Evolutionary conservation across 1,284 basidiomycete species (phyloP).

Genomic region (Trichosporon sp.): DNA sequence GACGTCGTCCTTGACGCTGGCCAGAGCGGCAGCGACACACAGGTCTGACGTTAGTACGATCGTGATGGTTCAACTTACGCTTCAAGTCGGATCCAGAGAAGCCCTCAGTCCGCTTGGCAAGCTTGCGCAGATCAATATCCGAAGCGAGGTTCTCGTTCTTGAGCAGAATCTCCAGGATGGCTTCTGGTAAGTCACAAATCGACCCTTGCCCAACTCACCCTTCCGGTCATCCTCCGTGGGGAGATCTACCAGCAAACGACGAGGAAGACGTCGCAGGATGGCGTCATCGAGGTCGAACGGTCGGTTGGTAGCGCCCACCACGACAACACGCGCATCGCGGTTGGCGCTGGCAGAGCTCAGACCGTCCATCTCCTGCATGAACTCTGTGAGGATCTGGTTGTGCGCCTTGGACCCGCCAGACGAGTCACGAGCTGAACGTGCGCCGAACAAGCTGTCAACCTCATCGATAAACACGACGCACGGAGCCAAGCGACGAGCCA

Average conservation of each 20-base stretch:
- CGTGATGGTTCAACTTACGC: constrained; percentile 55
- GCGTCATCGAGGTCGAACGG: constrained; percentile 50
- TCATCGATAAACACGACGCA: constrained; percentile 96
- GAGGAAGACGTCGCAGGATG: constrained; percentile 73
- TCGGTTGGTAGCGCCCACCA: constrained; percentile 89
- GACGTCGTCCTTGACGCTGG: constrained; percentile 77
- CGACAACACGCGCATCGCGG: constrained; percentile 74
- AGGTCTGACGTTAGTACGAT: constrained; percentile 56
- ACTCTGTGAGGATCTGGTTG: constrained; percentile 60
- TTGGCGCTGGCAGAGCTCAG: constrained; percentile 59
- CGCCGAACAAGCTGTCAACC: constrained; percentile 88
- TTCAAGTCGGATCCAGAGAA: constrained; percentile 93
- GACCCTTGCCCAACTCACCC: constrained; percentile 52
- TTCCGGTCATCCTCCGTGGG: constrained; percentile 74
- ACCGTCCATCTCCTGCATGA: constrained; percentile 99
- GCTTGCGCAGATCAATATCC: constrained; percentile 60
- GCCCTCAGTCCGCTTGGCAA: constrained; percentile 70
- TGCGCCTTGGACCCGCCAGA: constrained; percentile 73
- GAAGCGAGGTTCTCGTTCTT: constrained; percentile 65
- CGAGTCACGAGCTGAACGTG: constrained; percentile 72
- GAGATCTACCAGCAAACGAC: constrained; percentile 74
- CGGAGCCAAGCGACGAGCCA: constrained; percentile 79
- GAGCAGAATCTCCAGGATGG: constrained; percentile 75
- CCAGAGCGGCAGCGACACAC: constrained; percentile 79
- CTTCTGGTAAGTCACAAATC: constrained; percentile 46